These are phyloP conservation scores for Mytilinidion resinicola DNA, from an alignment of 495 filamentous ascomycete genomes.

Conservation along the genomic window DNA sequence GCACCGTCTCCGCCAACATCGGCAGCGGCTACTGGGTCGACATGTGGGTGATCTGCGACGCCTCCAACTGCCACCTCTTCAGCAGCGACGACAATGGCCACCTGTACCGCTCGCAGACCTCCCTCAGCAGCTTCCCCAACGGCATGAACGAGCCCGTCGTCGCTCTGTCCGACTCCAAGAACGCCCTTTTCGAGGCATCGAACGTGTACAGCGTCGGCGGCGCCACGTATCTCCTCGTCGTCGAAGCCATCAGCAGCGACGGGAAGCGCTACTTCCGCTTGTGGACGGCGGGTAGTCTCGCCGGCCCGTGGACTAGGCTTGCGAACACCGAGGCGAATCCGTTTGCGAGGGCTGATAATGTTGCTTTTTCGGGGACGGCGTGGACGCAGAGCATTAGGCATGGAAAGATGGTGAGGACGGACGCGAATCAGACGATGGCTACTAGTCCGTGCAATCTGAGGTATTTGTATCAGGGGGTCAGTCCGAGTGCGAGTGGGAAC, in stretches of 20 bases:
- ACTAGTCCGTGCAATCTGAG: conserved; percentile 28
- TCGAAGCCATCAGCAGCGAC: conserved; percentile 25
- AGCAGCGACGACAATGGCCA: conserved; percentile 27
- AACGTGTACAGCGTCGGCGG: conserved; percentile 25
- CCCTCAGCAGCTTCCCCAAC: conserved; percentile 26
- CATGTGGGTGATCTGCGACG: conserved; percentile 30
- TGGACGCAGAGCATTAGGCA: conserved; percentile 32
- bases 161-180: conserved; percentile 23
- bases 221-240: conserved; percentile 27
- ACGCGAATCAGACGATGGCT: conserved; percentile 26
- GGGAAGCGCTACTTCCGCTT: conserved; percentile 29
- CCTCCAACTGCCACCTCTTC: conserved; percentile 28
- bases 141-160: conserved; percentile 18
- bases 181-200: conserved; percentile 29
- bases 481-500: conserved; percentile 14
- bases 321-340: conserved; percentile 24
- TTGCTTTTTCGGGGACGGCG: conserved; percentile 19
- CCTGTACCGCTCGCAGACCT: conserved; percentile 27
- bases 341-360: conserved; percentile 26
- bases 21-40: conserved; percentile 29
- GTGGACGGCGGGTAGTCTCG: conserved; percentile 23
- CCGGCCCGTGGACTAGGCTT: conserved; percentile 24
- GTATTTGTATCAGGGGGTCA: conserved; percentile 28
- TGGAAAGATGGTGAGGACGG: conserved; percentile 22
- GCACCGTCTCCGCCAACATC: conserved; percentile 16